Conservation (phyloP, 2,329 filamentous ascomycete genomes). For the Nigrograna mackinnonii region DNA sequence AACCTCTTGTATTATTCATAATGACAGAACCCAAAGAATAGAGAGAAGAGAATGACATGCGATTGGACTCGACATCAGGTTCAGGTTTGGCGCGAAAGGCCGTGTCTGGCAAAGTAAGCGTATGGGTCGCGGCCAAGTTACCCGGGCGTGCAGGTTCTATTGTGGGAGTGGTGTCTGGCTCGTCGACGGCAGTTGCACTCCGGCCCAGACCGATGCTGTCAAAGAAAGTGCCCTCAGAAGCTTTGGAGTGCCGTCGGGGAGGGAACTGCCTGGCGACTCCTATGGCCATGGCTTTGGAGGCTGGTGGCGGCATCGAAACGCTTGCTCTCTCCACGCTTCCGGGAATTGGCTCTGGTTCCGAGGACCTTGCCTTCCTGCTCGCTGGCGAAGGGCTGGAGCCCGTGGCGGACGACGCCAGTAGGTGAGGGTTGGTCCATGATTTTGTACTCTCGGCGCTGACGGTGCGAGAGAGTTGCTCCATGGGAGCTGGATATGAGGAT, state of each 20-base stretch:
- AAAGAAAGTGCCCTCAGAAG: conserved; percentile 47
- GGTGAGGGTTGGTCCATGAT: conserved; percentile 39
- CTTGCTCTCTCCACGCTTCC: conserved; percentile 63
- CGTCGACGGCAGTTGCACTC: conserved; percentile 44
- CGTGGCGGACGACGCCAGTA: conserved; percentile 46
- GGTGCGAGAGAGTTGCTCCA: conserved; percentile 39
- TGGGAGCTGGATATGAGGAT: conserved; percentile 10
- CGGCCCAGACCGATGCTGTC: conserved; percentile 16
- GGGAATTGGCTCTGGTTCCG: conserved; percentile 63
- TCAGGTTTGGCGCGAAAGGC: conserved; percentile 51
- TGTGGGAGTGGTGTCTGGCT: conserved; percentile 50
- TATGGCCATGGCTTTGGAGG: conserved; percentile 45
- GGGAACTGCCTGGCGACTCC: conserved; percentile 47
- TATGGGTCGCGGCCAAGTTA: conserved; percentile 16
- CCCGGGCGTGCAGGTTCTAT: conserved; percentile 26
- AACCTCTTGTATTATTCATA: conserved; percentile 54
- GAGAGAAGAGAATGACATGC: conserved; percentile 73
- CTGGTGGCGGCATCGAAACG: conserved; percentile 66
- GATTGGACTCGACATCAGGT: conserved; percentile 56
- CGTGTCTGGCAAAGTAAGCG: conserved; percentile 52
- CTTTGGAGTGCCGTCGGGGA: conserved; percentile 44
- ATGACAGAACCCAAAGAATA: conserved; percentile 69
- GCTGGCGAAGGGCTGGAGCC: conserved; percentile 42
- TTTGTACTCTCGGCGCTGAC: conserved; percentile 43
- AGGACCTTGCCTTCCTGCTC: conserved; percentile 61